Conservation (phyloP, 2,329 filamentous ascomycete genomes). For the Pseudogymnoascus sp. region DNA sequence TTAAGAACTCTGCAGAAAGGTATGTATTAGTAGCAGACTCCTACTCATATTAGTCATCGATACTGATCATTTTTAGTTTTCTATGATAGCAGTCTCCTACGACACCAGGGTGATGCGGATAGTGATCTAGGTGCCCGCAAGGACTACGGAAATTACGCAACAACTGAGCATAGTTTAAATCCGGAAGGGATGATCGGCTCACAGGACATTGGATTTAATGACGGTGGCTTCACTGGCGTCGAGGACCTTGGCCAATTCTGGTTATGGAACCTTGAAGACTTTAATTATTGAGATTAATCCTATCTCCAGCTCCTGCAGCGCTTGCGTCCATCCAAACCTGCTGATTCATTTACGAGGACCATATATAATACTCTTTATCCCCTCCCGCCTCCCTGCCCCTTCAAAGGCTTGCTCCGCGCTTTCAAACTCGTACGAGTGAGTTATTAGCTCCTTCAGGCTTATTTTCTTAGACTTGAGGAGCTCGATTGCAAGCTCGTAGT, state of each 20-base stretch:
- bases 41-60: background rate
- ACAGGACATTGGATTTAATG: background rate
- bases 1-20: background rate
- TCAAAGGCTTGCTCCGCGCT: constrained; percentile 73
- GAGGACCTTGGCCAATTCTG: constrained; percentile 24
- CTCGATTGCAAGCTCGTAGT: constrained; percentile 49
- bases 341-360: constrained; percentile 13
- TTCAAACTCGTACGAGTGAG: constrained; percentile 64
- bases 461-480: constrained; percentile 65
- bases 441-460: constrained; percentile 71
- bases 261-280: constrained; percentile 25
- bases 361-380: constrained; percentile 24
- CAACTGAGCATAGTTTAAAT: background rate
- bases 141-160: background rate
- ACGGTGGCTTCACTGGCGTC: background rate
- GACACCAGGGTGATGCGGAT: background rate
- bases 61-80: background rate
- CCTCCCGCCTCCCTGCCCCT: constrained; percentile 16
- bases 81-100: background rate
- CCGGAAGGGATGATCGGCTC: background rate
- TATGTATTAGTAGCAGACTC: background rate
- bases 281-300: background rate
- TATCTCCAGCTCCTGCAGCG: background rate
- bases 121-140: background rate
- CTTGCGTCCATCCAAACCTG: background rate